These are phyloP conservation scores for Ophiocordyceps camponoti-leonardi DNA, from an alignment of 2,329 filamentous ascomycete species.

Conservation along the genomic window DNA sequence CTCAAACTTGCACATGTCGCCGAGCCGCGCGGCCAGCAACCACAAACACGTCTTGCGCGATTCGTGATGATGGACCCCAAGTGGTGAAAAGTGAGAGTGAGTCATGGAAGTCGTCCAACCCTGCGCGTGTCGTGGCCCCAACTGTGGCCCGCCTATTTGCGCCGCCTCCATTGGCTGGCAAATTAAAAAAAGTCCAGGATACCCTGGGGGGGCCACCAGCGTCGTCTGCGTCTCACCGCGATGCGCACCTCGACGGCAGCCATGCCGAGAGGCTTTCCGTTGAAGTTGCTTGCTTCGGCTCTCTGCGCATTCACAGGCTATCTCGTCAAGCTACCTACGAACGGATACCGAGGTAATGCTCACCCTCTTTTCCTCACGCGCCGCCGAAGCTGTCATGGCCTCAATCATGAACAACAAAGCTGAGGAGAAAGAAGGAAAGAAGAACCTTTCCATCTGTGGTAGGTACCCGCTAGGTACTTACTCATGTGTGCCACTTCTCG, in stretches of 20 bases:
- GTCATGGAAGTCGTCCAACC: conserved; percentile 12
- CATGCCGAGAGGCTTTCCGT: not conserved
- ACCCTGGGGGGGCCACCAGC: not conserved
- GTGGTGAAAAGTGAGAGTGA: conserved; percentile 4
- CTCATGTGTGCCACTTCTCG: conserved; percentile 3
- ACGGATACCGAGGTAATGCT: no score
- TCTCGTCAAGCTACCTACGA: no score
- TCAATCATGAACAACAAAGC: no score
- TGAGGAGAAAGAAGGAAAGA: no score
- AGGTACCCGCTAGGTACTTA: not conserved
- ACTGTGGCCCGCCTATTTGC: conserved; percentile 13
- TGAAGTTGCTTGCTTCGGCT: no score
- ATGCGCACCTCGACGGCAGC: not conserved
- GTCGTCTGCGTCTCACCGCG: not conserved
- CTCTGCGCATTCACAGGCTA: no score
- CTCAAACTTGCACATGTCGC: not conserved
- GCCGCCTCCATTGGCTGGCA: conserved; percentile 13
- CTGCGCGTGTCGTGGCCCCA: conserved; percentile 5
- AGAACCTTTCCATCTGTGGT: no score
- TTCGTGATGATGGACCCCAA: no score
- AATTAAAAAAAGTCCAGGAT: conserved; percentile 6
- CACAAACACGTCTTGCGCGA: not conserved
- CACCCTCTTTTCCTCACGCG: no score
- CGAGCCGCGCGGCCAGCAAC: not conserved
- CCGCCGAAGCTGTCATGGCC: no score